Evolutionary conservation across 106 monocot species (phyloP).

Genomic region (Chionographis japonica): DNA sequence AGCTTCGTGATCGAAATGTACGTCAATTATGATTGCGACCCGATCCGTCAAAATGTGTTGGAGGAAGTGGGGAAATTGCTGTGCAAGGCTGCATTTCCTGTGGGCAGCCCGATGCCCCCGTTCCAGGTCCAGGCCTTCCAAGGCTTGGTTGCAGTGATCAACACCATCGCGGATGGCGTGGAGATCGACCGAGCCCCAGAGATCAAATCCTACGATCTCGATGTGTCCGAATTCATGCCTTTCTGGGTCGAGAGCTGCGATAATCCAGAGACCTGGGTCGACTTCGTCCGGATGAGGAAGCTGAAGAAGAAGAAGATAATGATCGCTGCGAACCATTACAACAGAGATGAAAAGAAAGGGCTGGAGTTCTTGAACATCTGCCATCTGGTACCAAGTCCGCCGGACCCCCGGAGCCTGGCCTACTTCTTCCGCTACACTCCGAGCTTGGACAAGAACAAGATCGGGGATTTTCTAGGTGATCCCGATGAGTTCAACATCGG

Average conservation of each 20-base stretch:
- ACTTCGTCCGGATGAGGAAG: constrained; percentile 69
- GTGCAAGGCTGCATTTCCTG: constrained; percentile 74
- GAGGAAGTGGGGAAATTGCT: constrained; percentile 70
- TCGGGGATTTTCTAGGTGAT: constrained; percentile 79
- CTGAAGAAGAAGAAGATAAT: constrained; percentile 57
- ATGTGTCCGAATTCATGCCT: constrained; percentile 35
- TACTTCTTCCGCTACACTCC: constrained; percentile 81
- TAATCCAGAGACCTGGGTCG: constrained; percentile 49
- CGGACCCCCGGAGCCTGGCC: constrained; percentile 51
- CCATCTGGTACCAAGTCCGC: constrained; percentile 47
- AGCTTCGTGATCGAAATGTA: constrained; percentile 75
- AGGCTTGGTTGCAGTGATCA: constrained; percentile 55
- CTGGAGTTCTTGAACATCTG: constrained; percentile 50
- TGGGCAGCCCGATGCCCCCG: constrained; percentile 28
- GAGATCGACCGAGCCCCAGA: constrained; percentile 20
- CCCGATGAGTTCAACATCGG: constrained; percentile 64
- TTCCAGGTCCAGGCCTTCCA: constrained; percentile 79
- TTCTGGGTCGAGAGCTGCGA: constrained; percentile 64
- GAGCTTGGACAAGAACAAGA: constrained; percentile 77
- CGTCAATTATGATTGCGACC: constrained; percentile 93
- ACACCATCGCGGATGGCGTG: constrained; percentile 53
- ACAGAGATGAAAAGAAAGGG: constrained; percentile 84
- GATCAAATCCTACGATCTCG: constrained; percentile 38
- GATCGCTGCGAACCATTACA: constrained; percentile 82
- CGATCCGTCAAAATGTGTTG: constrained; percentile 44